Evolutionary conservation across 768 basidiomycete genomes (phyloP).

Genomic region (Neoboletus subvelutipes): DNA sequence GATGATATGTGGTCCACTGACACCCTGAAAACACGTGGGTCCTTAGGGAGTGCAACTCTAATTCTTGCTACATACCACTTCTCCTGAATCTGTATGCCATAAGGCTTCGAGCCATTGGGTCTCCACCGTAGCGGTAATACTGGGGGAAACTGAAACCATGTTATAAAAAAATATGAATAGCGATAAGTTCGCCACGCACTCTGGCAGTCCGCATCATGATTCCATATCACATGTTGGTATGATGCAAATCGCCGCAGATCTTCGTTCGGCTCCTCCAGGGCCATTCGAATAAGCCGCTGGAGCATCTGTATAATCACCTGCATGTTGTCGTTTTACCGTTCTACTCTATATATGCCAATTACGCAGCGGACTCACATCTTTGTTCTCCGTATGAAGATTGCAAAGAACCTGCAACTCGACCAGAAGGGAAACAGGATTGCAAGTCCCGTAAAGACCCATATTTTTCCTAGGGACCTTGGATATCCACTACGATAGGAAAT

Average conservation of each 20-base stretch:
- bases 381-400: conserved; percentile 8
- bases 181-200: conserved; percentile 34
- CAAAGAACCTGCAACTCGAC: conserved; percentile 27
- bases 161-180: background rate
- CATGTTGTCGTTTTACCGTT: background rate
- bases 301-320: conserved; percentile 23
- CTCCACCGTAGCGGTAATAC: conserved; percentile 36
- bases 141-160: conserved; percentile 30
- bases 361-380: conserved; percentile 15
- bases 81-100: conserved; percentile 36
- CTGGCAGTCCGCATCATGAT: conserved; percentile 34
- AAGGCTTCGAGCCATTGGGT: conserved; percentile 52
- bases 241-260: conserved; percentile 47
- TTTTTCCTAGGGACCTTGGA: conserved; percentile 7
- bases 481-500: conserved; percentile 17
- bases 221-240: conserved; percentile 62
- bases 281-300: conserved; percentile 40
- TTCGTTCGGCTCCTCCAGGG: conserved; percentile 33
- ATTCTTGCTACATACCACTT: conserved; percentile 8
- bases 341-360: background rate
- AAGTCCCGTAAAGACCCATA: background rate
- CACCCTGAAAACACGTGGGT: conserved; percentile 16
- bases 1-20: conserved; percentile 41
- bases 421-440: conserved; percentile 25
- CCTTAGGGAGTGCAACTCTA: background rate